Base-by-base conservation (phyloP, 257 asterid species). In the Rubia yunnanensis region DNA sequence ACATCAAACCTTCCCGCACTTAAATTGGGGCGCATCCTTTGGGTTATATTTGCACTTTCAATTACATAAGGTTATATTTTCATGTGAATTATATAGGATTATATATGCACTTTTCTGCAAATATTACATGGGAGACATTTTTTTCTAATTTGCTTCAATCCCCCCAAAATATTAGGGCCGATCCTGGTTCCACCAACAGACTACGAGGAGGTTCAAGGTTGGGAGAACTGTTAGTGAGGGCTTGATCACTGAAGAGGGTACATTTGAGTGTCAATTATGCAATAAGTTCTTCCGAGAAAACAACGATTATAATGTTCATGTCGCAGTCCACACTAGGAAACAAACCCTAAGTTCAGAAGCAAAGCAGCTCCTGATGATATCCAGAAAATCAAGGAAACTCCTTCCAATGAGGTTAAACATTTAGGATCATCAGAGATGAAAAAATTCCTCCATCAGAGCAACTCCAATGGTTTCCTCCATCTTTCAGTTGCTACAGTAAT, bases 231-330 rank as follows among this genome's bases (percentile, higher is more conserved):
- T 90, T 54, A 94, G 88, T 35, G 96, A 90, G 59, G 96, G 95
- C 28, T 94, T 86, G 66, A 86, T 94, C 57, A 80, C 86, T 54
- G 84, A 65, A 81, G 95, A 88, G 71, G 96, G 97, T 53, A 86
- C 88, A 78, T 92, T 75, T 53, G 96, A 89, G 78, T 89, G 98
- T 79, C 97, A 89, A 72, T 85, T 87, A 78, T 89, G 98, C 77
- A 97, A 92, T 82, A 87, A 89, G 83, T 83, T 89, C 59, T 92
- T 92, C 73, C 72, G 80, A 10, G 98, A 92, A 77, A 78, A 85
- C 76, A 88, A 88, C 44, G 83, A 89, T 72, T 92, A 89, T 75
- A 84, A 74, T 78, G 96, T 90, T 49, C 99, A 87, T 76, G 99
- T 92, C 17, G 97, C 94, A 27, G 81, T 77, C 72, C 97, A 92